These are phyloP conservation scores for Pseudozyma sp. DNA, from an alignment of 1,284 basidiomycete genomes.

Conservation along the genomic window DNA sequence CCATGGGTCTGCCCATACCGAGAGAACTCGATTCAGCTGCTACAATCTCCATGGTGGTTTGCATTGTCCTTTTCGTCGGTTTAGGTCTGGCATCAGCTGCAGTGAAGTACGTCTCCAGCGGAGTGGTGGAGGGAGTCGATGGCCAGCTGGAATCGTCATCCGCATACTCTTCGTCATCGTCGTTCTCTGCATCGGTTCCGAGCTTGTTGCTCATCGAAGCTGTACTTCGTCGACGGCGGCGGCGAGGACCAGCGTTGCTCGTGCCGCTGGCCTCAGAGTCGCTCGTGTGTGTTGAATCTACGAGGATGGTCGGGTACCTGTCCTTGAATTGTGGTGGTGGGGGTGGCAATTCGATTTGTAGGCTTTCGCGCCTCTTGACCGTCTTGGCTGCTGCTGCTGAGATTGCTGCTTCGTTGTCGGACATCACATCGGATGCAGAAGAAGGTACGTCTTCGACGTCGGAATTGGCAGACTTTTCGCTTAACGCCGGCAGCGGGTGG, in stretches of 20 bases:
- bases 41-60: conserved; percentile 42
- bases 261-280: conserved; percentile 32
- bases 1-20: conserved; percentile 44
- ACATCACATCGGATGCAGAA: conserved; percentile 12
- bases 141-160: conserved; percentile 55
- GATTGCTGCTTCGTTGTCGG: conserved; percentile 17
- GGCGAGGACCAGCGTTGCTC: conserved; percentile 1
- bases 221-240: conserved; percentile 28
- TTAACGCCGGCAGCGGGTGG: conserved; percentile 29
- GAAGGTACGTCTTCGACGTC: conserved; percentile 23
- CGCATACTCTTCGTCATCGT: conserved; percentile 25
- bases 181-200: conserved; percentile 18
- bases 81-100: conserved; percentile 9
- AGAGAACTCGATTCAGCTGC: conserved; percentile 13
- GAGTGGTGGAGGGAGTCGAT: conserved; percentile 45
- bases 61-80: conserved; percentile 10
- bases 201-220: conserved; percentile 24
- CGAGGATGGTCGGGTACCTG: conserved; percentile 35
- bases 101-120: conserved; percentile 42
- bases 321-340: conserved; percentile 39
- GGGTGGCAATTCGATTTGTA: conserved; percentile 47
- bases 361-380: conserved; percentile 25
- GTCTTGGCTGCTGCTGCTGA: neutral
- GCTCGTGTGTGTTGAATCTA: conserved; percentile 39
- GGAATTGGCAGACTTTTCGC: conserved; percentile 34